These are phyloP conservation scores for Tuber melanosporum DNA, from an alignment of 495 filamentous ascomycete species.

Conservation along the genomic window DNA sequence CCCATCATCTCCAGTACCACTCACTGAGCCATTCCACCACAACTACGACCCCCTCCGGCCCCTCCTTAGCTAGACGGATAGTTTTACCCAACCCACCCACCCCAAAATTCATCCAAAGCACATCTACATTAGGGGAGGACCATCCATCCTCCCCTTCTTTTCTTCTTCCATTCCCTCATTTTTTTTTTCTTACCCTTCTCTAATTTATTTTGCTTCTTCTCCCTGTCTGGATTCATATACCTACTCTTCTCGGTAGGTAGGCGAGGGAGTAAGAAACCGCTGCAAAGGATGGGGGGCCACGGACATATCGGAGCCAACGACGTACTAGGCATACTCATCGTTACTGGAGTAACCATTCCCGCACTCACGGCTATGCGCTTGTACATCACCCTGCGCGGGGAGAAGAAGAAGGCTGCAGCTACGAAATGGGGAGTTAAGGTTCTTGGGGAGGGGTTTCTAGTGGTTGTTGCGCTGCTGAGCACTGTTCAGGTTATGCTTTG, in stretches of 20 bases:
- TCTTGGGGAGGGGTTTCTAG: slow-evolving; percentile 27
- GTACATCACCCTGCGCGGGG: slow-evolving; percentile 24
- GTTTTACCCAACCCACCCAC: background rate
- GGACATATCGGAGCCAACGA: slow-evolving; percentile 9
- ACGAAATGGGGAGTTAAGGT: slow-evolving; percentile 2
- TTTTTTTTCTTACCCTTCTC: background rate
- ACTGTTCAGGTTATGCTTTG: slow-evolving; percentile 27
- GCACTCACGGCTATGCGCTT: slow-evolving; percentile 22
- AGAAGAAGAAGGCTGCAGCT: slow-evolving; percentile 11
- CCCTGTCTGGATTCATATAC: slow-evolving; percentile 13
- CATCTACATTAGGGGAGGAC: background rate
- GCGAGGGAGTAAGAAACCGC: background rate
- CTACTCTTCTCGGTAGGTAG: background rate
- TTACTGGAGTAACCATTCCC: slow-evolving; percentile 23
- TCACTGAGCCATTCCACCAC: background rate
- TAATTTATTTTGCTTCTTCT: background rate
- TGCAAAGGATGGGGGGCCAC: slow-evolving; percentile 22
- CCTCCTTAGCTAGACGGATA: background rate
- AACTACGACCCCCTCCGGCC: background rate
- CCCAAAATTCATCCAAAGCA: background rate
- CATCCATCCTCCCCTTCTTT: background rate
- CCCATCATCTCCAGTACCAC: background rate
- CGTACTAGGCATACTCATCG: slow-evolving; percentile 23
- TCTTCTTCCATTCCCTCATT: background rate
- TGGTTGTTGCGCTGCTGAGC: slow-evolving; percentile 27